Evolutionary conservation across 1,284 basidiomycete species (phyloP).

Genomic region (Farysia itapuensis): DNA sequence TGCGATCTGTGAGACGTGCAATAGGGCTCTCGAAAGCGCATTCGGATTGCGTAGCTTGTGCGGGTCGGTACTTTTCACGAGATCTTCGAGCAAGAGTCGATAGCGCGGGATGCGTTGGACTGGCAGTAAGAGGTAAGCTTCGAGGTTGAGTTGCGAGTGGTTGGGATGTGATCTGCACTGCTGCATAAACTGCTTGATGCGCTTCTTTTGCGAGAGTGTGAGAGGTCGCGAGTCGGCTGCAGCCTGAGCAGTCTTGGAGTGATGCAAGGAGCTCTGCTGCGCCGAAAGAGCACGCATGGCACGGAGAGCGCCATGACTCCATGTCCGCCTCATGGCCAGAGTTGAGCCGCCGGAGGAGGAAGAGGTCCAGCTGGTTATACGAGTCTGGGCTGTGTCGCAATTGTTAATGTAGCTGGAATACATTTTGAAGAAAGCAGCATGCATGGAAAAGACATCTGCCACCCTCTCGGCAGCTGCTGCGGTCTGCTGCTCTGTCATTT

Average conservation of each 20-base stretch:
- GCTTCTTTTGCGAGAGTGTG: slow-evolving; percentile 38
- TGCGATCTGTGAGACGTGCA: slow-evolving; percentile 49
- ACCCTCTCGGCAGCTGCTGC: slow-evolving; percentile 76
- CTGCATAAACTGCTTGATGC: slow-evolving; percentile 53
- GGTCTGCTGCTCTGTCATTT: slow-evolving; percentile 74
- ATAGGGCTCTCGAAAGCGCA: slow-evolving; percentile 41
- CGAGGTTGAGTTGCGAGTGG: slow-evolving; percentile 94
- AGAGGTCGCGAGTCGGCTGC: slow-evolving; percentile 4
- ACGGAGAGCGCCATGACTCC: slow-evolving; percentile 10
- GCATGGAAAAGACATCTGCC: slow-evolving; percentile 74
- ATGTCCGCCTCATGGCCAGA: slow-evolving; percentile 9
- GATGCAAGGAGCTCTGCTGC: slow-evolving; percentile 17
- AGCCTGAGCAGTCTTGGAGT: too few relatives aligned
- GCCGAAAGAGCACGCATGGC: slow-evolving; percentile 13
- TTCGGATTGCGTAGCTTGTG: slow-evolving; percentile 23
- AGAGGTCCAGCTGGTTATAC: slow-evolving; percentile 32
- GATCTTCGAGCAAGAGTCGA: slow-evolving; percentile 68
- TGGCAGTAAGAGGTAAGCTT: slow-evolving; percentile 89
- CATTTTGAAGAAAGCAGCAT: slow-evolving; percentile 57
- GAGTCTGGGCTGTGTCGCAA: slow-evolving; percentile 46
- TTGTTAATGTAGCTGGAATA: slow-evolving; percentile 58
- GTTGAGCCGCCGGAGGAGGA: slow-evolving; percentile 12
- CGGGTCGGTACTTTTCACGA: slow-evolving; percentile 47
- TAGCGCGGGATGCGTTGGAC: slow-evolving; percentile 96
- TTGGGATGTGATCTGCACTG: slow-evolving; percentile 65